Conservation (phyloP, 164 flowering plant genomes). For the Nelumbo lutea region DNA sequence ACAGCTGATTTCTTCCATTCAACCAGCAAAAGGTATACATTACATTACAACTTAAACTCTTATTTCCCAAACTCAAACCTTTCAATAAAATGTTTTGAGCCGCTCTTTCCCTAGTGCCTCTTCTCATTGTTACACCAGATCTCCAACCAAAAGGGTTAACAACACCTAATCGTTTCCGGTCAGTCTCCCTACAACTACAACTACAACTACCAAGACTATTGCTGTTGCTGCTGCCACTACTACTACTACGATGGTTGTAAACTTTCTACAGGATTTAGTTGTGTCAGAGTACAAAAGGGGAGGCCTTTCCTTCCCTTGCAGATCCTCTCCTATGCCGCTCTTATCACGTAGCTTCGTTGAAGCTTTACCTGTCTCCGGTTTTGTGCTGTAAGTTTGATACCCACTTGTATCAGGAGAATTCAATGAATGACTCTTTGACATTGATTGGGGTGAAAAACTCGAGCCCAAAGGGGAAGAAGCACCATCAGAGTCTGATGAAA, state of each 20-base stretch:
- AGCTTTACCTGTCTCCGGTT: background rate
- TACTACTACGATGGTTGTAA: conserved; percentile 13
- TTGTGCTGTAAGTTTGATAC: conserved; percentile 6
- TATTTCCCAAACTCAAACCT: conserved; percentile 12
- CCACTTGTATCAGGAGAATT: conserved; percentile 18
- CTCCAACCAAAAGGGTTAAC: conserved; percentile 26
- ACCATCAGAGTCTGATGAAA: conserved; percentile 44
- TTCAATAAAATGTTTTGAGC: conserved; percentile 22
- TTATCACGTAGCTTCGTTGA: conserved; percentile 8
- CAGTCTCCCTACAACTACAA: conserved; percentile 38
- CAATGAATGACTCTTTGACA: conserved; percentile 21
- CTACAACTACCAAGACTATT: conserved; percentile 13
- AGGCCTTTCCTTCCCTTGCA: conserved; percentile 19
- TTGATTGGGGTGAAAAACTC: conserved; percentile 22
- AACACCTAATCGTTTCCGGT: conserved; percentile 31
- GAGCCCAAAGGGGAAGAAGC: conserved; percentile 30
- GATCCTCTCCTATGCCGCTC: conserved; percentile 8
- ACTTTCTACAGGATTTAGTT: conserved; percentile 40
- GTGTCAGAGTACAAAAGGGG: conserved; percentile 41
- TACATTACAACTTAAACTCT: conserved; percentile 18
- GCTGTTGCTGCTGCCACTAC: conserved; percentile 32
- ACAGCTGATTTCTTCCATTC: conserved; percentile 9
- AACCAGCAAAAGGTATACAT: conserved; percentile 4
- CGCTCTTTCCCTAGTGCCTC: conserved; percentile 31
- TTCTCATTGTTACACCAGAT: conserved; percentile 35